Base-by-base conservation (phyloP, 768 basidiomycete genomes). In the Kwoniella heveanensis region DNA sequence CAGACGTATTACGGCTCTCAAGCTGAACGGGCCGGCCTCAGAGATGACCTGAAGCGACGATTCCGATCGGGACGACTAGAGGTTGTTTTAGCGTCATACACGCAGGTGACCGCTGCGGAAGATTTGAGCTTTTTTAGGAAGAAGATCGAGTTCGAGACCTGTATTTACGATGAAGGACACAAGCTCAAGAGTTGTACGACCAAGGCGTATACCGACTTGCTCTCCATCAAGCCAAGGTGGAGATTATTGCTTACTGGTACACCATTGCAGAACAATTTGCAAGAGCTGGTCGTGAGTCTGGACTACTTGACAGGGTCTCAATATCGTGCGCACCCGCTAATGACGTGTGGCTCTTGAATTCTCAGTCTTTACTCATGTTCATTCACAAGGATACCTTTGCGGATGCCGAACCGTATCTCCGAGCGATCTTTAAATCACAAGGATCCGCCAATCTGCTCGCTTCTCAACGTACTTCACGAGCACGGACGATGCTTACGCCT, bases 401-500 rank as follows among this genome's bases (percentile, higher is more conserved):
- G 37, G 85, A 90, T 6, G 83, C 84, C 19, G 83, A 92, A 74
- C 87, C 86, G 26, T 86, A 88, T 5, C 83, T 99, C 19, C 87
- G 92, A 15, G 89, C 93, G 7, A 95, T 99, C 68, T 99, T 99
- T 86, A 98, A 96, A 79, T 91, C 91, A 7, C 77, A 78, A 56
- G 91, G 92, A n/a, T 91, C 94, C 72, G 88, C 90, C 54, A 89
- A 90, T 26, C 80, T 97, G 24, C 87, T 98, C 25, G 91, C 95
- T 3, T 89, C 91, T 74, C 90, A 94, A 77, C 90, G 96, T 54
- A 90, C 97, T 24, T 92, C 91, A 21, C 83, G 94, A 66, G 96
- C 96, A 6, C 95, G 97, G 82, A 92, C 92, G 79, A 97, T 99
- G 93, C 92, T 99, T 90, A 96, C 92, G 7, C 96, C 96, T 0